These are phyloP conservation scores for Glutinoglossum americanum DNA, from an alignment of 495 filamentous ascomycete genomes.

Conservation along the genomic window DNA sequence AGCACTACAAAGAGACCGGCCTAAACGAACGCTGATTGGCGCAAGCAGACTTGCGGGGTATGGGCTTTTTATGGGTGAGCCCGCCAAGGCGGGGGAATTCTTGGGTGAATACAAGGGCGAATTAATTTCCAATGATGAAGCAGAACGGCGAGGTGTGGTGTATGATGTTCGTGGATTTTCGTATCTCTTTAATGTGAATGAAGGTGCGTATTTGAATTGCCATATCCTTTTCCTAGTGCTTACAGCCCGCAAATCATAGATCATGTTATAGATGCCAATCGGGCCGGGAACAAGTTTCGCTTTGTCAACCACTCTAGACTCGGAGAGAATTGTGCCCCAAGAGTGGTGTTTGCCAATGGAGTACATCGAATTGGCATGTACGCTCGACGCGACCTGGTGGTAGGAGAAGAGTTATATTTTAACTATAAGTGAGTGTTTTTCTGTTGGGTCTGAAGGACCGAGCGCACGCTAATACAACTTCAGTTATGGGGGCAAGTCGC, in stretches of 20 bases:
- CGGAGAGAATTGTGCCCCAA: constrained; percentile 29
- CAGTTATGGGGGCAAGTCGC: background rate
- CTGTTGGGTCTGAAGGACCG: background rate
- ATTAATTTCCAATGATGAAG: constrained; percentile 39
- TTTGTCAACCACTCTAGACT: constrained; percentile 46
- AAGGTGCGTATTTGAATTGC: constrained; percentile 23
- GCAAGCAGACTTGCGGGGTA: constrained; percentile 38
- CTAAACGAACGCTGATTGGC: constrained; percentile 38
- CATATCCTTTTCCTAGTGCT: background rate
- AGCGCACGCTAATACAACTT: background rate
- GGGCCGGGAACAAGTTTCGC: constrained; percentile 30
- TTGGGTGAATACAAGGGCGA: constrained; percentile 58
- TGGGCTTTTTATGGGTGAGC: constrained; percentile 41
- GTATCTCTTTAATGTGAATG: constrained; percentile 45
- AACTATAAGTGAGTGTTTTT: constrained; percentile 29
- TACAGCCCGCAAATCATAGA: constrained; percentile 4
- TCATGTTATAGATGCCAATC: constrained; percentile 24
- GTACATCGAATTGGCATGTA: constrained; percentile 47
- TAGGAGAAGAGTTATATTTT: constrained; percentile 51
- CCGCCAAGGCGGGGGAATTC: constrained; percentile 34
- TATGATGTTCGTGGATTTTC: constrained; percentile 36
- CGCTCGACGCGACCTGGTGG: constrained; percentile 32
- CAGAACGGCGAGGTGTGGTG: constrained; percentile 39
- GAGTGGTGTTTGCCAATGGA: constrained; percentile 39
- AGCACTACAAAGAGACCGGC: constrained; percentile 33